Evolutionary conservation across 352 stramenopile genomes (phyloP).

Genomic region (Blastocystis sp.): DNA sequence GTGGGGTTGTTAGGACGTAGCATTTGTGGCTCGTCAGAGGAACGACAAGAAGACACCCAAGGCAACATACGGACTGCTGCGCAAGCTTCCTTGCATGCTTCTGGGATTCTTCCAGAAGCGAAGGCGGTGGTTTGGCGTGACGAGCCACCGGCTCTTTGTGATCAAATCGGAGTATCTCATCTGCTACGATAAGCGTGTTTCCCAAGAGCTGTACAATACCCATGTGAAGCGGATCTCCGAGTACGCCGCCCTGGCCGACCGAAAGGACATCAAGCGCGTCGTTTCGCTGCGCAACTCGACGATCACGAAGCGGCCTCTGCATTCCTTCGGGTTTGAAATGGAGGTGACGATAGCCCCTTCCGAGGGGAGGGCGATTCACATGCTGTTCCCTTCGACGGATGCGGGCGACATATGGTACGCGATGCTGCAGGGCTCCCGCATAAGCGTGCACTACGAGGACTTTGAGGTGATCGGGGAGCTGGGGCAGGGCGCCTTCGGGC

Average conservation of each 20-base stretch:
- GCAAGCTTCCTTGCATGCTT: constrained; percentile 57
- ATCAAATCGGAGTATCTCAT: constrained; percentile 69
- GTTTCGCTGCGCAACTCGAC: constrained; percentile 17
- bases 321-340: not conserved
- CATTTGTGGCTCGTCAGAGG: not conserved
- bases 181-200: constrained; percentile 60
- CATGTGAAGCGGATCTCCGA: constrained; percentile 13
- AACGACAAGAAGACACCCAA: constrained; percentile 18
- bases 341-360: not conserved
- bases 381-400: constrained; percentile 46
- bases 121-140: constrained; percentile 37
- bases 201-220: constrained; percentile 2
- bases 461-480: constrained; percentile 65
- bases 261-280: constrained; percentile 66
- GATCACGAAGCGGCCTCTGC: not conserved
- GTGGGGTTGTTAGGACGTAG: not conserved
- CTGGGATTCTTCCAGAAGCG: constrained; percentile 46
- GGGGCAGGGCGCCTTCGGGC: constrained; percentile 44
- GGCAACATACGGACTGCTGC: constrained; percentile 49
- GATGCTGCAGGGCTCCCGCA: constrained; percentile 38
- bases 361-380: not conserved
- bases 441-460: constrained; percentile 26
- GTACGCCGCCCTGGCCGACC: constrained; percentile 27
- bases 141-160: constrained; percentile 54
- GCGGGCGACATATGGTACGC: constrained; percentile 55